Evolutionary conservation across 2,329 filamentous ascomycete species (phyloP).

Genomic region (Geoglossum cookeanum): DNA sequence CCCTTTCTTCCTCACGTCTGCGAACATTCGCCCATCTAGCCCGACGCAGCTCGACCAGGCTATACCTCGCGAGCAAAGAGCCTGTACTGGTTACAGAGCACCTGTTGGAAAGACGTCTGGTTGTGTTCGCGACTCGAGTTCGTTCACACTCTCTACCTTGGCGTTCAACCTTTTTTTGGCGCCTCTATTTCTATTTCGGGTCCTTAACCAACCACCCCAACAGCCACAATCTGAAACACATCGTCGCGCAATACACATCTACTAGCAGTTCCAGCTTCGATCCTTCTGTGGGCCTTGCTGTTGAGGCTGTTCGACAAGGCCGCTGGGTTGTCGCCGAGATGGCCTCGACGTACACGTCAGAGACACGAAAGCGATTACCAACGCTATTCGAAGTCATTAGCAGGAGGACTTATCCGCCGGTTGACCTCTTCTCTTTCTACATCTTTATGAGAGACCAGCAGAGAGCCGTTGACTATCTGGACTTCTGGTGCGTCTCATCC

Average conservation of each 20-base stretch:
- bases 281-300: not conserved
- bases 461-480: conserved; percentile 89
- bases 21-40: not conserved
- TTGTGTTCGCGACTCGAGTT: not conserved
- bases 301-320: not conserved
- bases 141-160: not conserved
- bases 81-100: not conserved
- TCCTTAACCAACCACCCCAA: not conserved
- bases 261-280: not conserved
- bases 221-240: not conserved
- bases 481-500: conserved; percentile 62
- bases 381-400: conserved; percentile 93
- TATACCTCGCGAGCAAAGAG: not conserved
- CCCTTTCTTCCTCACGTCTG: not conserved
- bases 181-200: not conserved
- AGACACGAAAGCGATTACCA: conserved; percentile 59
- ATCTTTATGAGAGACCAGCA: conserved; percentile 99
- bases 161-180: not conserved
- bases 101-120: not conserved
- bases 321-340: not conserved
- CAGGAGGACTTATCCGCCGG: conserved; percentile 79
- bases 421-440: conserved; percentile 97
- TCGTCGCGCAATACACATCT: not conserved
- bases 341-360: not conserved
- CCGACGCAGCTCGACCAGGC: not conserved